Percentiles rank a stretch among this genome's conserved stretches.
These are phyloP conservation scores for Desmodesmus armatus DNA, from an alignment of 139 green algal species.

Conservation along the genomic window DNA sequence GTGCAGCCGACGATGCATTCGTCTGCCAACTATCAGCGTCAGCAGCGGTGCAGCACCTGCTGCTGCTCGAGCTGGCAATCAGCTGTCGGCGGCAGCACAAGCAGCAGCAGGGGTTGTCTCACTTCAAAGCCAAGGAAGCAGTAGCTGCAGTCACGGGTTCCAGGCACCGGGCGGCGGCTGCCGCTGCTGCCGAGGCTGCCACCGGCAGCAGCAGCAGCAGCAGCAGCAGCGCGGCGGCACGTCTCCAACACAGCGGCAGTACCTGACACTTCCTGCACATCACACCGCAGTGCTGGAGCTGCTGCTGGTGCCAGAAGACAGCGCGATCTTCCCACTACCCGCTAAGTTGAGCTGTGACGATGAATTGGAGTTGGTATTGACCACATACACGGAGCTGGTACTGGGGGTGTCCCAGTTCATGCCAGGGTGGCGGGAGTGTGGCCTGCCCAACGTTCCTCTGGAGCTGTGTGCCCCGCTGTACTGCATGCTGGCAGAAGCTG, in stretches of 20 bases:
- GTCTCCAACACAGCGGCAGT: background rate
- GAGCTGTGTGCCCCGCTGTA: background rate
- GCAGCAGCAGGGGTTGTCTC: background rate
- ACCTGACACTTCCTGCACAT: too few relatives aligned
- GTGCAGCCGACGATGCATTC: background rate
- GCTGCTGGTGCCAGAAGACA: too few relatives aligned
- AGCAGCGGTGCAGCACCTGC: background rate
- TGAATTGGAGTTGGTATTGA: too few relatives aligned
- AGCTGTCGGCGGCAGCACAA: background rate
- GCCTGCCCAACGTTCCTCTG: background rate
- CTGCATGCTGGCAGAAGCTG: background rate
- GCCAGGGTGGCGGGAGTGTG: background rate
- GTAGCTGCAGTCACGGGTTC: background rate
- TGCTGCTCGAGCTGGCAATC: background rate
- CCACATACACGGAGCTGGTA: too few relatives aligned
- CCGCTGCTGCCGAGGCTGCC: too few relatives aligned
- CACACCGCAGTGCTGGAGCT: too few relatives aligned
- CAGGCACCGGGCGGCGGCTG: background rate
- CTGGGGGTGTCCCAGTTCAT: background rate
- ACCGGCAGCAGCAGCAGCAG: too few relatives aligned
- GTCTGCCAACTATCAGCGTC: background rate
- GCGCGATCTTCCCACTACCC: too few relatives aligned
- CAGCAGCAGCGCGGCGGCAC: background rate
- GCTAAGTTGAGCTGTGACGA: too few relatives aligned
- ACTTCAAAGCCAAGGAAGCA: background rate